Conservation (phyloP, 169 alveolate species). For the Plasmodium reichenowi region DNA sequence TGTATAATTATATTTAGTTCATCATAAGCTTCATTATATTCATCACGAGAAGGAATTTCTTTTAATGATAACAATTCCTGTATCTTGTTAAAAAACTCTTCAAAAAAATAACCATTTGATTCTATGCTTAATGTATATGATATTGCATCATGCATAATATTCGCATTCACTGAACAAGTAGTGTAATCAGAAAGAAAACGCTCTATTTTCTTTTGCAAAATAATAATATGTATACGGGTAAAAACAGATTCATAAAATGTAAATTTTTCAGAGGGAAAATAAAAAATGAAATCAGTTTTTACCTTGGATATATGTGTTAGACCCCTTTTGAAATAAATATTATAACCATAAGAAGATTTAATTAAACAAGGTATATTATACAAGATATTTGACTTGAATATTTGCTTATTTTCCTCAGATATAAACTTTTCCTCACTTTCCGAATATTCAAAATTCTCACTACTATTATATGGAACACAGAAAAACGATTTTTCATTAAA, state of each 20-base stretch:
- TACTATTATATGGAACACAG: conserved; percentile 52
- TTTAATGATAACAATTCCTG: conserved; percentile 44
- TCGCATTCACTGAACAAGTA: conserved; percentile 54
- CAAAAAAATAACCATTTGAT: conserved; percentile 40
- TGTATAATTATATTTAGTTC: conserved; percentile 35
- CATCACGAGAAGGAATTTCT: conserved; percentile 49
- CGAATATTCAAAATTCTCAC: conserved; percentile 65
- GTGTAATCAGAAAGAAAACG: conserved; percentile 42
- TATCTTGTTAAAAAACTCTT: conserved; percentile 31
- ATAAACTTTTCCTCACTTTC: conserved; percentile 47
- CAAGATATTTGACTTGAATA: conserved; percentile 19
- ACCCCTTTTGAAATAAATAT: conserved; percentile 67
- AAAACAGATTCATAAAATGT: conserved; percentile 64
- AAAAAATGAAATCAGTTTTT: conserved; percentile 66
- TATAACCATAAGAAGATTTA: conserved; percentile 74
- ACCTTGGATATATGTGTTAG: conserved; percentile 54
- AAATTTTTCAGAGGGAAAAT: conserved; percentile 64
- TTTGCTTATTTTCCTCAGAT: conserved; percentile 37
- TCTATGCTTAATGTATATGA: conserved; percentile 60
- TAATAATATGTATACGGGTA: conserved; percentile 68
- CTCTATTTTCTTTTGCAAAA: conserved; percentile 38
- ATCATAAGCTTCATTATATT: conserved; percentile 66
- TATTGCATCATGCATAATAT: conserved; percentile 21
- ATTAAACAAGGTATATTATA: conserved; percentile 71
- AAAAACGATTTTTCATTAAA: conserved; percentile 28